These are phyloP conservation scores for Yamadazyma takamatsuzukensis DNA, from an alignment of 805 yeast species.

Conservation along the genomic window DNA sequence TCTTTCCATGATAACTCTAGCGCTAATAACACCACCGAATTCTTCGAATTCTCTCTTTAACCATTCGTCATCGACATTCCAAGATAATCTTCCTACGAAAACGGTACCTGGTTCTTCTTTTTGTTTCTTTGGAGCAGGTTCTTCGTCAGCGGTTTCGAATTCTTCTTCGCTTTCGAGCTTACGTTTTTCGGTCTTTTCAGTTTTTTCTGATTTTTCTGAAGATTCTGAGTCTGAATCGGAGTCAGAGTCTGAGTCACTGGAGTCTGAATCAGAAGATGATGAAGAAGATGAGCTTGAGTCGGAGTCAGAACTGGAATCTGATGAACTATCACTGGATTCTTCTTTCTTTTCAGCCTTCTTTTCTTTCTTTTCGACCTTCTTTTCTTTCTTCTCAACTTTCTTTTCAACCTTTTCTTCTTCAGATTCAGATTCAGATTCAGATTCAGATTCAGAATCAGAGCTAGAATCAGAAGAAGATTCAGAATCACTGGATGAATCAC, in stretches of 20 bases:
- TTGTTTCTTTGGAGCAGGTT: slow-evolving; percentile 49
- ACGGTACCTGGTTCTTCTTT: slow-evolving; percentile 80
- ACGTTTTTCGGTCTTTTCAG: slow-evolving; percentile 30
- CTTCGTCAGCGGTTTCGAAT: slow-evolving; percentile 30
- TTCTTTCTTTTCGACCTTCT: slow-evolving; percentile 11
- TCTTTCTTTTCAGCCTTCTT: slow-evolving; percentile 6
- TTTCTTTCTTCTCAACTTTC: slow-evolving; percentile 27
- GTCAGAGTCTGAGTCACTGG: slow-evolving; percentile 12
- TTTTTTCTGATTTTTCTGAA: too few species aligned
- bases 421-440: slow-evolving; percentile 18
- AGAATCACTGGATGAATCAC: slow-evolving; percentile 18
- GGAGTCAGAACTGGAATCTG: slow-evolving; percentile 29
- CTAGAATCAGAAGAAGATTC: slow-evolving; percentile 22
- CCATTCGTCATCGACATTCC: slow-evolving; percentile 97
- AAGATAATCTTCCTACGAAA: slow-evolving; percentile 95
- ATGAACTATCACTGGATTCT: slow-evolving; percentile 13
- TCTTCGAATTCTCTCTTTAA: slow-evolving; percentile 81
- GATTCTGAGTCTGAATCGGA: slow-evolving; percentile 20
- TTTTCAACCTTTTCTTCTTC: slow-evolving; percentile 31
- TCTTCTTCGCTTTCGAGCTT: slow-evolving; percentile 37
- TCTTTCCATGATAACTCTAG: slow-evolving; percentile 93
- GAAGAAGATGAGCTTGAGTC: slow-evolving; percentile 5
- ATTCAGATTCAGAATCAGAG: slow-evolving; percentile 7
- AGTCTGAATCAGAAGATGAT: slow-evolving; percentile 18
- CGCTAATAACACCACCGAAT: slow-evolving; percentile 75